Base-by-base conservation (phyloP, 2,329 filamentous ascomycete species). In the Boeremia exigua region DNA sequence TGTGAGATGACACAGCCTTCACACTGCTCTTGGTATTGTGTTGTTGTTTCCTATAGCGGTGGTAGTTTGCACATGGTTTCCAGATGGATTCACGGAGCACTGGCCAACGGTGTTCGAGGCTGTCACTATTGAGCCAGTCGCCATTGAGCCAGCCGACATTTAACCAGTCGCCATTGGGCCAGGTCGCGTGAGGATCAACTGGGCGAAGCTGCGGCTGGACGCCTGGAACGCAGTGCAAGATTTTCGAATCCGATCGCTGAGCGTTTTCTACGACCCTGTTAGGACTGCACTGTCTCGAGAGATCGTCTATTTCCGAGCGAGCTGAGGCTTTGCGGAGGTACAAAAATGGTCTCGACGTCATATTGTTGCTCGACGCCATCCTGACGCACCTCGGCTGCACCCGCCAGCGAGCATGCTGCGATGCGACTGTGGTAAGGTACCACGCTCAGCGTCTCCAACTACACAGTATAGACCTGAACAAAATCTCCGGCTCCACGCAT, bases 161-260 rank as follows among this genome's bases (percentile, higher is more conserved):
- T n/a, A 5, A 5, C 19, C 19, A 23, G 19, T 23, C 19, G 19
- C 19, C 3, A 38, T 38, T 17, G 36, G 36, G 23, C 36, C 36
- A 17, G 19, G n/a, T 15, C 36, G 15, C 37, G 37, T 25, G 9
- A 39, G 19, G 19, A 19, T 37, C 6, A 27, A 11, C 39, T 11
- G 19, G 8, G 44, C 29, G 46, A 36, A 14, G 42, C 53, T 56
- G 53, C 53, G 53, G 53, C 53, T 47, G 53, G 47, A 56, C 48
- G 53, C 53, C 53, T 48, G 27, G 17, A 23, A 23, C 42, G 40
- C 17, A 19, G 40, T 17, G 39, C 29, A 44, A 39, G 25, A 37
- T 39, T 23, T 17, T 40, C 12, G 8, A 3, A 11, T 10, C 23
- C 36, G 37, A 37, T 29, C 27, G n/a, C 40, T 38, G 17, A 10